A percentile compares a stretch with the other conserved stretches of the same genome.
Conservation (phyloP, 768 basidiomycete genomes). For the Gloeophyllum trabeum region DNA sequence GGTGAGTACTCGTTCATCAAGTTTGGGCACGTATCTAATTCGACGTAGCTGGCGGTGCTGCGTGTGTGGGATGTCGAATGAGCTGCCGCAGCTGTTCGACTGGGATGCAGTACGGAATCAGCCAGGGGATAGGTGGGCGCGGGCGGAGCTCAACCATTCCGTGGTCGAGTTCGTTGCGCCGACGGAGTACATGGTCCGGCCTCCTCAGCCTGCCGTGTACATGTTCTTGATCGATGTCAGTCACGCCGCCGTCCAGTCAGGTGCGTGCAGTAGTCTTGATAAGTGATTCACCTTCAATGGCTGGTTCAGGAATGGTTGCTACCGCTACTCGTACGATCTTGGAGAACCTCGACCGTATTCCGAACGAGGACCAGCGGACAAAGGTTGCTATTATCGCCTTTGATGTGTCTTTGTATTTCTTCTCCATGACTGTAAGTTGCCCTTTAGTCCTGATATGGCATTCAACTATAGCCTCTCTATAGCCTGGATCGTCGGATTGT, state of each 20-base stretch:
- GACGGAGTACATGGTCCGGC: conserved; percentile 98
- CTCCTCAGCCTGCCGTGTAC: conserved; percentile 95
- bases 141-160: conserved; percentile 86
- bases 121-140: conserved; percentile 90
- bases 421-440: conserved; percentile 71
- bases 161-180: conserved; percentile 98
- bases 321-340: conserved; percentile 95
- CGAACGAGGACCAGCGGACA: conserved; percentile 88
- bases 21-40: neutral
- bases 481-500: conserved; percentile 68
- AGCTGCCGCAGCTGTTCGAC: conserved; percentile 96
- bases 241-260: conserved; percentile 82
- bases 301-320: conserved; percentile 83
- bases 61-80: conserved; percentile 97
- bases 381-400: conserved; percentile 90
- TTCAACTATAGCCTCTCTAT: neutral
- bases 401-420: conserved; percentile 91
- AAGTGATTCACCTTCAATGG: neutral
- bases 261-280: conserved; percentile 25
- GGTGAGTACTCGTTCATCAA: conserved; percentile 36
- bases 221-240: conserved; percentile 97
- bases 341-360: conserved; percentile 90
- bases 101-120: conserved; percentile 94
- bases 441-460: neutral
- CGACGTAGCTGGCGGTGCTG: conserved; percentile 85